Evolutionary conservation across 176 grass and related monocot species (phyloP), one percentile per base, ranked within the genome.

Genomic region (Puya raimondii): DNA sequence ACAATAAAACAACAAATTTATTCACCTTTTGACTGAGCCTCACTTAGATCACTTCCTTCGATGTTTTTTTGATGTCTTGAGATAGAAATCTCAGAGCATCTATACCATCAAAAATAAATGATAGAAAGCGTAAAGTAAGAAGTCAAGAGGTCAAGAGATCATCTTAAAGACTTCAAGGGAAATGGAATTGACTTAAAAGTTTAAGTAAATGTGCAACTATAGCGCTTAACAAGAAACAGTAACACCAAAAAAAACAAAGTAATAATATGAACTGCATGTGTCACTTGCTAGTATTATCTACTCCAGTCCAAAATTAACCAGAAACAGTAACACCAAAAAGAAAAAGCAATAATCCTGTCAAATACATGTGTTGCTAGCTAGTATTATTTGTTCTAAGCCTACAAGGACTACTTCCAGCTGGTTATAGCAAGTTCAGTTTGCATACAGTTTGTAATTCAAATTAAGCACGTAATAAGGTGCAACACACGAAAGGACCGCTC

Each of bases 41-140:
- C 77, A 74, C 83, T 72, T 72, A 80, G 67, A 70, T 79, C 77
- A 85, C 78, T 80, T 85, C 68, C 78, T 68, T 76, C 73, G 16
- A 80, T 69, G 65, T 80, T 80, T 22, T 80, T 80, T 22, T 63
- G 67, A 80, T 76, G 76, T 79, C 83, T 80, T 80, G 16, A 56
- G 50, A 65, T 49, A 68, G 70, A 67, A 64, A 53, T 80, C 49
- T 67, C 61, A 56, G 64, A 66, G 64, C 17, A 73, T 74, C 53
- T 57, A 68, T 13, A 50, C 25, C 65, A 77, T 67, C 15, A 58
- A 69, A 73, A 23, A 68, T 10, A 56, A 49, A 16, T 49, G 8
- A 83, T 48, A 50, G 33, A 76, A 63, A 16, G 21, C 2, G 12
- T 48, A 13, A 67, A 67, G 52, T 15, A 81, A 22, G 73, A 42